A percentile compares a stretch with the other conserved stretches of the same genome.
phyloP scores from a whole-genome alignment of 2,329 filamentous ascomycete species.

The Fusarium globosum region DNA sequence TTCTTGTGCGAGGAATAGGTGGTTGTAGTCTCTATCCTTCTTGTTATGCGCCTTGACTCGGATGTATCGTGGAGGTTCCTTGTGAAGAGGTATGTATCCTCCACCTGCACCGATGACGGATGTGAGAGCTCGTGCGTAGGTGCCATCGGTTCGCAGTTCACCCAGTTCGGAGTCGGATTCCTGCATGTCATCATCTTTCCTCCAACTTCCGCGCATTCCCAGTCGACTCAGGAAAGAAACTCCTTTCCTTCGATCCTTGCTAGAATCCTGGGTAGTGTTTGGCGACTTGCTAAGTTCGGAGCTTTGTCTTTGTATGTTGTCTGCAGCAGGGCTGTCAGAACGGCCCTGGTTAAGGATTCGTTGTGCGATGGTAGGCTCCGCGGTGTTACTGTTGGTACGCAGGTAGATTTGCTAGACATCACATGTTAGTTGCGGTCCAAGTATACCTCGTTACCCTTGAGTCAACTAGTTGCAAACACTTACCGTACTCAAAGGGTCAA shows the following conservation, averaged over 20 bases:
- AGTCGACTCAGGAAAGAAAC: constrained; percentile 89
- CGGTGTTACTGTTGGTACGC: constrained; percentile 50
- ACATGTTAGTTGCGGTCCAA: constrained; percentile 12
- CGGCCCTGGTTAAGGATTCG: constrained; percentile 64
- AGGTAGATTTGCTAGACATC: constrained; percentile 53
- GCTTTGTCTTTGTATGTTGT: constrained; percentile 53
- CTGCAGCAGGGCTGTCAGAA: constrained; percentile 63
- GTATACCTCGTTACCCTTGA: background rate
- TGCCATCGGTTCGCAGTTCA: constrained; percentile 77
- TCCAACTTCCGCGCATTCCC: constrained; percentile 78
- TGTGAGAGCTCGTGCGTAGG: constrained; percentile 84
- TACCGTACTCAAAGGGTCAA: constrained; percentile 54
- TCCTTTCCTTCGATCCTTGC: constrained; percentile 80
- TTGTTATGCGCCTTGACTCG: constrained; percentile 85
- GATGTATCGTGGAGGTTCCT: constrained; percentile 91
- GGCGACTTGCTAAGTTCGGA: constrained; percentile 55
- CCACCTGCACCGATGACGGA: constrained; percentile 74
- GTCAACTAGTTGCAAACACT: constrained; percentile 18
- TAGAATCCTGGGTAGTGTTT: constrained; percentile 55
- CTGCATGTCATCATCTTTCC: constrained; percentile 70
- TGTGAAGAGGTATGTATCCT: constrained; percentile 86
- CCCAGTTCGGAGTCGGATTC: constrained; percentile 78
- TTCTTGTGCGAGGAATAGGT: constrained; percentile 92
- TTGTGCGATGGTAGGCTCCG: constrained; percentile 62
- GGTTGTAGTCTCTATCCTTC: constrained; percentile 83